Evolutionary conservation across 2,329 filamentous ascomycete genomes (phyloP), one percentile per base, ranked within the genome.

Genomic region (Claviceps sp.): DNA sequence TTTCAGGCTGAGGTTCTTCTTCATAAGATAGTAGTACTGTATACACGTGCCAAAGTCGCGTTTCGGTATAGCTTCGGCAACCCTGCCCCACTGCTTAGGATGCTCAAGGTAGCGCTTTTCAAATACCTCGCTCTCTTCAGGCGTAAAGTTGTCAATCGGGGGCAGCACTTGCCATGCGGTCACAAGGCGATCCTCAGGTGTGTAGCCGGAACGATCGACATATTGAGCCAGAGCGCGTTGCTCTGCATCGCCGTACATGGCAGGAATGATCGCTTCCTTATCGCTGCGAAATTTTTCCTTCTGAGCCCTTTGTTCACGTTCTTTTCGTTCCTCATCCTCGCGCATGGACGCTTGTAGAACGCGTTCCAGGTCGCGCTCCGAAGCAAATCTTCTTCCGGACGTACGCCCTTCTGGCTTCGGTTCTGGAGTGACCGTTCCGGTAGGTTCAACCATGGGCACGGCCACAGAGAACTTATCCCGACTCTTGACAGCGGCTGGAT

Each of bases 21-120:
- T 93, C 63, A 84, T 87, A 56, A 87, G 75, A 65, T 93, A 93
- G 67, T 93, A 93, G 65, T 90, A 89, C 62, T 89, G 84, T 59
- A 93, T 93, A 65, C 85, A 89, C 47, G 86, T 79, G 57, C 85
- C 84, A 66, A 88, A 89, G 60, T 86, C 82, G 24, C 87, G 80
- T 34, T 77, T 74, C 0, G 78, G 76, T 5, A 91, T 69, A 24
- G 75, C 74, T 54, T 85, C 80, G 5, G 87, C 84, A 53, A 93
- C 82, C 59, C 80, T 82, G 52, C 85, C 85, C 85, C 86, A 93
- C 61, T 89, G 86, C 72, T 93, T 93, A 0, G 86, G 85, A 53
- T 78, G 79, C 55, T 88, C 84, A 49, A 87, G 74, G 61, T 89
- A 91, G 11, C 80, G 76, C 58, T 84, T 82, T 58, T 89, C 84